These are phyloP conservation scores for Pseudozyma flocculosa DNA, from an alignment of 1,284 basidiomycete genomes.

Conservation along the genomic window DNA sequence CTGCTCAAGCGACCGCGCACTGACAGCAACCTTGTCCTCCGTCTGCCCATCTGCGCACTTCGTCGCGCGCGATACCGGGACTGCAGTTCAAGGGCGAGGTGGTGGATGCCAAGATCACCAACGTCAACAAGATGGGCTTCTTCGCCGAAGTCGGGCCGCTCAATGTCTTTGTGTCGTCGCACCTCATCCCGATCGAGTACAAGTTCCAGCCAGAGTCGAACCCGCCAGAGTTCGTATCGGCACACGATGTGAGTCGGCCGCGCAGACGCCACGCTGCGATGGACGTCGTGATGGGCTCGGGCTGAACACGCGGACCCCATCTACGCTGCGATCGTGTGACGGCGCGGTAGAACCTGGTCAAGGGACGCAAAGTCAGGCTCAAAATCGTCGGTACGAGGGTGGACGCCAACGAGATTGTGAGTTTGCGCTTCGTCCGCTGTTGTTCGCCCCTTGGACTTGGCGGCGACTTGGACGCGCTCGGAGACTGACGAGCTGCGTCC, in stretches of 20 bases:
- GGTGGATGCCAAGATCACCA: constrained; percentile 91
- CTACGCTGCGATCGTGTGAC: not conserved
- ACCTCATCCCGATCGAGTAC: constrained; percentile 71
- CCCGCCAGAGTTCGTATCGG: constrained; percentile 52
- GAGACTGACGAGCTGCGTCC: too few species aligned
- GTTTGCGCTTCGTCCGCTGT: not conserved
- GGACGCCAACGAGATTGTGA: constrained; percentile 85
- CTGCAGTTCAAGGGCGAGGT: constrained; percentile 99
- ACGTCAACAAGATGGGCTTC: constrained; percentile 99
- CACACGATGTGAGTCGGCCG: constrained; percentile 24
- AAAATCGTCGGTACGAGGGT: constrained; percentile 96
- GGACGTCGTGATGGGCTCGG: too few species aligned
- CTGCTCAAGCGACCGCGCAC: too few species aligned
- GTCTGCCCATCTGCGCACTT: too few species aligned
- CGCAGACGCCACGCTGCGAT: too few species aligned
- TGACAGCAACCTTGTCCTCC: too few species aligned
- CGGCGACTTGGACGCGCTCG: not conserved
- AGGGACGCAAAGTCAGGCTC: constrained; percentile 84
- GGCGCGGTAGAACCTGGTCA: constrained; percentile 63
- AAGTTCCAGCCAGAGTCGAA: constrained; percentile 56
- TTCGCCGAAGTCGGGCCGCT: constrained; percentile 90
- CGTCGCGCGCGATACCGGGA: too few species aligned
- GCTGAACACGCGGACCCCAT: too few species aligned
- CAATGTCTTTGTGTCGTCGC: constrained; percentile 70
- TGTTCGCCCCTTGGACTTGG: not conserved